A percentile compares a stretch with the other conserved stretches of the same genome.
Evolutionary conservation across 352 stramenopile species (phyloP).

Genomic region (Phytophthora ramorum): DNA sequence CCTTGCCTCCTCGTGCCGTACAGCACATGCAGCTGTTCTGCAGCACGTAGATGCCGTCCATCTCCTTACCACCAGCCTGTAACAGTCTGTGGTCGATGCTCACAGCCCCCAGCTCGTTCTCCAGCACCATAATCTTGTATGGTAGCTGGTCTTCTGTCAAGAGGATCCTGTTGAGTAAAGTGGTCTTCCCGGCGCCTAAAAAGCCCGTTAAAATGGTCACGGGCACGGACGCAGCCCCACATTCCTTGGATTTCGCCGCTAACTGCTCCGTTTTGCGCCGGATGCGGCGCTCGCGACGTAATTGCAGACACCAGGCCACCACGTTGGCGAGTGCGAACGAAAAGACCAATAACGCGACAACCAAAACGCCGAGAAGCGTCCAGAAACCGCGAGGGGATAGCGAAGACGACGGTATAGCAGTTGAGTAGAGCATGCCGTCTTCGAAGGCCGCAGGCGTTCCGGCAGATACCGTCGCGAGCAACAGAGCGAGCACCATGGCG

Average conservation of each 20-base stretch:
- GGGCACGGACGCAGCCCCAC: conserved; percentile 43
- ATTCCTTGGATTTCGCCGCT: conserved; percentile 23
- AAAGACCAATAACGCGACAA: conserved; percentile 46
- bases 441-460: conserved; percentile 1
- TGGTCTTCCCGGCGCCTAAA: conserved; percentile 96
- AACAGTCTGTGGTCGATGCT: conserved; percentile 77
- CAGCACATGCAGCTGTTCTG: conserved; percentile 99
- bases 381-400: conserved; percentile 32
- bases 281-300: conserved; percentile 68
- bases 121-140: conserved; percentile 96
- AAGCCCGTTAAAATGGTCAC: conserved; percentile 97
- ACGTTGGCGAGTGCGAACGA: conserved; percentile 68
- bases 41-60: conserved; percentile 95
- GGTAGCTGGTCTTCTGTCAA: conserved; percentile 76
- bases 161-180: conserved; percentile 96
- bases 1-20: conserved; percentile 90
- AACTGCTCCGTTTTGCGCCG: conserved; percentile 62
- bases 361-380: conserved; percentile 38
- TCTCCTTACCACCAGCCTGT: conserved; percentile 36
- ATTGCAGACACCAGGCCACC: conserved; percentile 70
- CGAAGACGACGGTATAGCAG: conserved; percentile 6
- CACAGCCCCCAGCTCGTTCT: conserved; percentile 81
- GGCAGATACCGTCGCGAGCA: conserved; percentile 19
- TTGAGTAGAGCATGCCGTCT: not conserved
- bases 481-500: not conserved